phyloP scores from a whole-genome alignment of 2,329 filamentous ascomycete genomes.

The Colletotrichum spaethianum region DNA sequence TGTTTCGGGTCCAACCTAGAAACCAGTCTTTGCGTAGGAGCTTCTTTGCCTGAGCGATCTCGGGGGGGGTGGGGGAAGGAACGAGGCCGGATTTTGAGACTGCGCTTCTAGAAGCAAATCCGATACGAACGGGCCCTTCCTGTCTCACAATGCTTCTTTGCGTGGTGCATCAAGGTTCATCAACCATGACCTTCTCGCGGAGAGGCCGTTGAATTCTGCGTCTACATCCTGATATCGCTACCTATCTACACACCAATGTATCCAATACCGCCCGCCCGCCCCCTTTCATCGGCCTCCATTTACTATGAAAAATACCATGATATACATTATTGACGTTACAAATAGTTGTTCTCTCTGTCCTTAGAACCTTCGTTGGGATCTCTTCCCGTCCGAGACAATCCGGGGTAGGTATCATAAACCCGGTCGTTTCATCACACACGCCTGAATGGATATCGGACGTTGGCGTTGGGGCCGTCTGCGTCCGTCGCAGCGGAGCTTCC shows the following conservation, averaged over 20 bases:
- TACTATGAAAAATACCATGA: conserved; percentile 3
- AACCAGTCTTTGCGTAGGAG: background rate
- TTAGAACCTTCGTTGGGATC: conserved; percentile 16
- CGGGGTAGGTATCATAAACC: conserved; percentile 24
- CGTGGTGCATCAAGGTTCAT: background rate
- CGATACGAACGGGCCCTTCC: background rate
- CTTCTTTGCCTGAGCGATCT: background rate
- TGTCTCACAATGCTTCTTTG: background rate
- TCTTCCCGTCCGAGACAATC: conserved; percentile 18
- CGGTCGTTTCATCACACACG: conserved; percentile 4
- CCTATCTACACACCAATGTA: background rate
- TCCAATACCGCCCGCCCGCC: no score
- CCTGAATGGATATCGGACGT: background rate
- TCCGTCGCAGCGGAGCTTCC: background rate
- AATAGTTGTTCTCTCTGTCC: background rate
- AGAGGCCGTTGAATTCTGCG: background rate
- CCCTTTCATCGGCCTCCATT: background rate
- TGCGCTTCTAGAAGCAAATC: background rate
- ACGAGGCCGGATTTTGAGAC: background rate
- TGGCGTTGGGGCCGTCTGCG: background rate
- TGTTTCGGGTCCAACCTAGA: background rate
- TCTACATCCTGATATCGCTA: background rate
- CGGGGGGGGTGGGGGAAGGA: background rate
- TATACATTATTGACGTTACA: conserved; percentile 28
- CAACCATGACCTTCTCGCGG: background rate